phyloP scores from a whole-genome alignment of 2,329 filamentous ascomycete genomes.

The Alternaria infectoria region DNA sequence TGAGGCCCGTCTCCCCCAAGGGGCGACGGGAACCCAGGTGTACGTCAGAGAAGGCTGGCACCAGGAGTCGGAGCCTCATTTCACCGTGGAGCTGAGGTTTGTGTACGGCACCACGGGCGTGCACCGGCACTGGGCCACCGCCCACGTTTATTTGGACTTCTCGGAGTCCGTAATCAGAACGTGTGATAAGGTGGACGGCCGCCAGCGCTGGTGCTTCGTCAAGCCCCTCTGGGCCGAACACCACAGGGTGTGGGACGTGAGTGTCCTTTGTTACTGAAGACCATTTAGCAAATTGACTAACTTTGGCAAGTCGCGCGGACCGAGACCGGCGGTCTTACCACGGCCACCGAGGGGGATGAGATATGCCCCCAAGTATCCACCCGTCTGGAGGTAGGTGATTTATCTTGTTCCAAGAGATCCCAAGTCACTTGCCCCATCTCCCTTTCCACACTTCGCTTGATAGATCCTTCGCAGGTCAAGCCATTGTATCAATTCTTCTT shows the following conservation, averaged over 20 bases:
- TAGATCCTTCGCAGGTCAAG: background rate
- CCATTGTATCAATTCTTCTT: background rate
- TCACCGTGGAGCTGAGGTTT: constrained; percentile 11
- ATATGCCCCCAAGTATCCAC: background rate
- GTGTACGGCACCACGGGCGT: background rate
- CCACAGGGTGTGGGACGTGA: background rate
- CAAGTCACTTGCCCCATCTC: background rate
- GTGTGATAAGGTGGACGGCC: background rate
- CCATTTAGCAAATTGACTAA: background rate
- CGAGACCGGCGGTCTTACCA: background rate
- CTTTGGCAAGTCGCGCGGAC: background rate
- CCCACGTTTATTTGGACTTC: constrained; percentile 15
- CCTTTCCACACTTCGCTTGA: background rate
- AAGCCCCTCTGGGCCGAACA: background rate
- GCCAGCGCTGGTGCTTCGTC: background rate
- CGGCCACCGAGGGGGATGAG: background rate
- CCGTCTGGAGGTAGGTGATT: background rate
- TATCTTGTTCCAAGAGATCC: background rate
- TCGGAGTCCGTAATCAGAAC: constrained; percentile 4
- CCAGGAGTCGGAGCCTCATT: background rate
- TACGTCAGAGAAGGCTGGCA: constrained; percentile 12
- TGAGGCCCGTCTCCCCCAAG: background rate
- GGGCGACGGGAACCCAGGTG: constrained; percentile 1
- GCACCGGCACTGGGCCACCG: background rate
- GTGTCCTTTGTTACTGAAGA: background rate